Conservation (phyloP, 148 eudicot genomes). For the Rhododendron mucronatum region DNA sequence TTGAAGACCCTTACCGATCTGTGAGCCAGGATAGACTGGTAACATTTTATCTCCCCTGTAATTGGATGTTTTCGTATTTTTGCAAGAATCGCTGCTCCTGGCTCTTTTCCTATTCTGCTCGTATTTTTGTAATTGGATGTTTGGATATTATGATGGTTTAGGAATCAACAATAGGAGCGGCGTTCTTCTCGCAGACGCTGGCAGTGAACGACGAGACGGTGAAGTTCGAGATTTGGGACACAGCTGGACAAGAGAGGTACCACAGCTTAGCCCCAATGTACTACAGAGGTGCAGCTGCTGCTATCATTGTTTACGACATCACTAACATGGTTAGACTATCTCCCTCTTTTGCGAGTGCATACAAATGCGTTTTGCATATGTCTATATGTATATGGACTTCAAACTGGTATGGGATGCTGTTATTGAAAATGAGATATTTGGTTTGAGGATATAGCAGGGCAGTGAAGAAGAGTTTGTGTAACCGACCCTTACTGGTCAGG, state of each 20-base stretch:
- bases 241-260: conserved; percentile 95
- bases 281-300: conserved; percentile 97
- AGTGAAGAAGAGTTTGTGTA: background rate
- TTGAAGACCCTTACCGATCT: too few species aligned
- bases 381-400: background rate
- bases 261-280: conserved; percentile 99
- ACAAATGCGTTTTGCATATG: background rate
- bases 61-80: too few species aligned
- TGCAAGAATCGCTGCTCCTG: too few species aligned
- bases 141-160: conserved; percentile 15
- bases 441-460: background rate
- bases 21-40: too few species aligned
- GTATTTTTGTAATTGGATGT: background rate
- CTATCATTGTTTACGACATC: conserved; percentile 90
- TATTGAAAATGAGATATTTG: background rate
- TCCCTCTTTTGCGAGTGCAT: background rate
- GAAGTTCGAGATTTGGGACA: conserved; percentile 98
- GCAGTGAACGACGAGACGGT: conserved; percentile 85
- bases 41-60: too few species aligned
- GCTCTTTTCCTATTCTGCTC: too few species aligned
- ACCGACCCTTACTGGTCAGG: background rate
- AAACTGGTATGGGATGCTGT: background rate
- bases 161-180: conserved; percentile 99
- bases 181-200: conserved; percentile 93
- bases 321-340: conserved; percentile 47